A percentile compares a stretch with the other conserved stretches of the same genome.
These are phyloP conservation scores for Penicillium capsulatum DNA, from an alignment of 2,329 filamentous ascomycete species.

Conservation along the genomic window DNA sequence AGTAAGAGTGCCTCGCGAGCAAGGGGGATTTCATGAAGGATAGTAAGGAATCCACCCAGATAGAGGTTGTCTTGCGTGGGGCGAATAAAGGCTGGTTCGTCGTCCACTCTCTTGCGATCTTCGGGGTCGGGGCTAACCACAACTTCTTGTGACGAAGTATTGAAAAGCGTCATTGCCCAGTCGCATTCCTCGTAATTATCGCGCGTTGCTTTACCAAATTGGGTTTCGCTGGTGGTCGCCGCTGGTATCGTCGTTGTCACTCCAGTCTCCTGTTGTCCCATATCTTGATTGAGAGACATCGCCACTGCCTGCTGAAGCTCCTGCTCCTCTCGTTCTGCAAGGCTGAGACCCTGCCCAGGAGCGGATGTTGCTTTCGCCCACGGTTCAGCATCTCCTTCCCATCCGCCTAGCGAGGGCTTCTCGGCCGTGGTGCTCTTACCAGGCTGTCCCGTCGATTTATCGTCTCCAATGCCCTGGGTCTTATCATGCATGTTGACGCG, in stretches of 20 bases:
- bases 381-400: constrained; percentile 15
- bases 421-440: not conserved
- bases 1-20: constrained; percentile 55
- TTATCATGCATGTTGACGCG: constrained; percentile 35
- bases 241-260: constrained; percentile 43
- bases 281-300: constrained; percentile 42
- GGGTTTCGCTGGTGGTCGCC: constrained; percentile 35
- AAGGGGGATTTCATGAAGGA: constrained; percentile 58
- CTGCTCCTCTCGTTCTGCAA: constrained; percentile 44
- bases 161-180: constrained; percentile 55
- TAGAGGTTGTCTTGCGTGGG: constrained; percentile 51
- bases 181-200: constrained; percentile 51
- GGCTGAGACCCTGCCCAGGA: constrained; percentile 31
- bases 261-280: constrained; percentile 54
- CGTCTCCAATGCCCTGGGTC: constrained; percentile 17
- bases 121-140: constrained; percentile 52
- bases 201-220: constrained; percentile 54
- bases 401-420: constrained; percentile 21
- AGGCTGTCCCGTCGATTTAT: constrained; percentile 9
- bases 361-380: constrained; percentile 13
- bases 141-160: constrained; percentile 48
- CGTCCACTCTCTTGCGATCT: constrained; percentile 46
- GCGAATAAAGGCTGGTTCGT: constrained; percentile 56
- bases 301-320: constrained; percentile 46
- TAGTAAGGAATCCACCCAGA: constrained; percentile 56